phyloP scores from a whole-genome alignment of 176 grass and related monocot genomes.

The Oryza brachyantha region DNA sequence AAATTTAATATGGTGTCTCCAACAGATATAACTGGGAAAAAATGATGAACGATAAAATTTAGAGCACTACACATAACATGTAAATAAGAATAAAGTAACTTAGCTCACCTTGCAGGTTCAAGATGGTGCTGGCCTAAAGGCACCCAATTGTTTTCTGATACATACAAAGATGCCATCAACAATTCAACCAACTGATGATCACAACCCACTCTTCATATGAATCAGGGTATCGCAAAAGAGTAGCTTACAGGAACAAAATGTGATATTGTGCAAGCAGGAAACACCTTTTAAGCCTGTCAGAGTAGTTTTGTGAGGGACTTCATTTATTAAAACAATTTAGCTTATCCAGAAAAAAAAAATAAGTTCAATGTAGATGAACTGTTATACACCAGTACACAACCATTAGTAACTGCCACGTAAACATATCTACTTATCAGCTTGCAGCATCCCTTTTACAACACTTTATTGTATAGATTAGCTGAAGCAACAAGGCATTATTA shows the following conservation, averaged over 20 bases:
- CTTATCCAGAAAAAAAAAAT: neutral
- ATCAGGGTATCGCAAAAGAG: neutral
- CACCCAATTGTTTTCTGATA: conserved; percentile 14
- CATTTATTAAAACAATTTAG: neutral
- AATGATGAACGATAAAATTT: neutral
- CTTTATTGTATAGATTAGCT: neutral
- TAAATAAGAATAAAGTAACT: neutral
- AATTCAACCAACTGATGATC: neutral
- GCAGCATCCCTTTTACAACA: neutral
- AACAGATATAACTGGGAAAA: too few relatives aligned
- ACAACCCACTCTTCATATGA: neutral
- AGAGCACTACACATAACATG: neutral
- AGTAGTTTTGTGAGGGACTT: neutral
- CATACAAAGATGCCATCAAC: neutral
- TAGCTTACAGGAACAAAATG: neutral
- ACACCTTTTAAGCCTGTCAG: neutral
- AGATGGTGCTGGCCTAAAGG: conserved; percentile 58
- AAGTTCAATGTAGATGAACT: neutral
- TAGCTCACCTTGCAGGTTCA: conserved; percentile 56
- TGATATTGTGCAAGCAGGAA: neutral
- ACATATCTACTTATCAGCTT: neutral
- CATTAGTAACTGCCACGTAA: neutral
- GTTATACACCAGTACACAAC: too few relatives aligned
- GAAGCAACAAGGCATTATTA: neutral
- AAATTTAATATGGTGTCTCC: too few relatives aligned